Evolutionary conservation across 768 basidiomycete genomes (phyloP).

Genomic region (Suillus cothurnatus): DNA sequence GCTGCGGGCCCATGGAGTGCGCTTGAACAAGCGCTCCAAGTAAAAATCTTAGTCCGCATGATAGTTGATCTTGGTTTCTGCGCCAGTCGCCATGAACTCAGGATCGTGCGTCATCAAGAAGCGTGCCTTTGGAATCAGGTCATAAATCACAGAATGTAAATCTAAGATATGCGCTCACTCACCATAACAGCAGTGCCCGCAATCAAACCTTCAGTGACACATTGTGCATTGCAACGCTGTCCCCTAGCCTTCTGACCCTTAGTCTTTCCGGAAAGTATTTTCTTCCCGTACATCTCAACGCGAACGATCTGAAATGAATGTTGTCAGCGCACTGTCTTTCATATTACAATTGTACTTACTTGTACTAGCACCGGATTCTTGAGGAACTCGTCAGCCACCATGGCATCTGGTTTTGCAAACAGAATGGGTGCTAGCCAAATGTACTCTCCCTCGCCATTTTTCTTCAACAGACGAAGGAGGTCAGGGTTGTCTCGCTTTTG

Average conservation of each 20-base stretch:
- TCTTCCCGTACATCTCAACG: neutral
- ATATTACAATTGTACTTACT: constrained; percentile 3
- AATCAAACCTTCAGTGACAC: neutral
- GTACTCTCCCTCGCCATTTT: neutral
- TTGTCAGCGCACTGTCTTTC: neutral
- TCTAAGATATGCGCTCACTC: neutral
- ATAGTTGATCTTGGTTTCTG: neutral
- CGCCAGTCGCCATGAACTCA: neutral
- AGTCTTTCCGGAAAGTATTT: neutral
- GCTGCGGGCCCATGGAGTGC: neutral
- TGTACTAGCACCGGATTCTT: neutral
- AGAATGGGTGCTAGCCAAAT: neutral
- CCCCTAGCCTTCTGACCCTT: constrained; percentile 2
- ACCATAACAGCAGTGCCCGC: neutral
- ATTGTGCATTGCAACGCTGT: neutral
- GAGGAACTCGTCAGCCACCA: neutral
- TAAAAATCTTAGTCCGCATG: neutral
- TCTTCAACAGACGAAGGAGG: neutral
- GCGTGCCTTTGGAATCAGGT: neutral
- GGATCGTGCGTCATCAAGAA: neutral
- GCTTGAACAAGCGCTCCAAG: constrained; percentile 2
- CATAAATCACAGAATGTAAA: too few relatives aligned
- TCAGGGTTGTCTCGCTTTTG: neutral
- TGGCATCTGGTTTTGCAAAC: neutral
- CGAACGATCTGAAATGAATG: neutral